Evolutionary conservation across 768 basidiomycete species (phyloP).

Genomic region (Trametes sanguinea): DNA sequence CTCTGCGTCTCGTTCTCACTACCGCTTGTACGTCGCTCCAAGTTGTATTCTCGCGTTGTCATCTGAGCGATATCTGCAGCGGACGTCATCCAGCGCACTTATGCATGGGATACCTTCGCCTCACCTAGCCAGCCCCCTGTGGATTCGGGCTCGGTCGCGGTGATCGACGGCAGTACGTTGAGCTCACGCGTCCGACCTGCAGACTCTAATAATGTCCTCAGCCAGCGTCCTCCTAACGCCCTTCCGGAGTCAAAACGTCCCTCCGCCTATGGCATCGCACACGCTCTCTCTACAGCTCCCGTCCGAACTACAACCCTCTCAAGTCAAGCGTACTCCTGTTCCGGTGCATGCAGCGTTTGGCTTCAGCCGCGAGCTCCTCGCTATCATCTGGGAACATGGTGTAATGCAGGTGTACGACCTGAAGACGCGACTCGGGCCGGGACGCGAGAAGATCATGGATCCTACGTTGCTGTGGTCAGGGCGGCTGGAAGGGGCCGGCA

Average conservation of each 20-base stretch:
- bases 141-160: slow-evolving; percentile 85
- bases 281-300: slow-evolving; percentile 36
- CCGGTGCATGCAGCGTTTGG: slow-evolving; percentile 75
- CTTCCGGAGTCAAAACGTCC: slow-evolving; percentile 91
- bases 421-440: slow-evolving; percentile 59
- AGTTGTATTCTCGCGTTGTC: not conserved
- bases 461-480: slow-evolving; percentile 46
- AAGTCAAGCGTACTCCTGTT: slow-evolving; percentile 54
- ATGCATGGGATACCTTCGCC: slow-evolving; percentile 77
- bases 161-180: slow-evolving; percentile 83
- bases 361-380: slow-evolving; percentile 54
- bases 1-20: slow-evolving; percentile 63
- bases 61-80: slow-evolving; percentile 36
- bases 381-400: slow-evolving; percentile 71
- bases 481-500: not conserved
- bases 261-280: slow-evolving; percentile 94
- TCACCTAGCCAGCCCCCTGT: slow-evolving; percentile 60
- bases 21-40: slow-evolving; percentile 54
- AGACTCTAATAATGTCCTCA: slow-evolving; percentile 33
- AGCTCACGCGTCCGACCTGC: not conserved
- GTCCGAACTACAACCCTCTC: slow-evolving; percentile 15
- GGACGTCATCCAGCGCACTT: slow-evolving; percentile 58
- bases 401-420: slow-evolving; percentile 70
- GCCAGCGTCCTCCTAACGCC: slow-evolving; percentile 83
- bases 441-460: slow-evolving; percentile 59